Conservation (phyloP, 352 stramenopile genomes). For the Phytopythium litorale region DNA sequence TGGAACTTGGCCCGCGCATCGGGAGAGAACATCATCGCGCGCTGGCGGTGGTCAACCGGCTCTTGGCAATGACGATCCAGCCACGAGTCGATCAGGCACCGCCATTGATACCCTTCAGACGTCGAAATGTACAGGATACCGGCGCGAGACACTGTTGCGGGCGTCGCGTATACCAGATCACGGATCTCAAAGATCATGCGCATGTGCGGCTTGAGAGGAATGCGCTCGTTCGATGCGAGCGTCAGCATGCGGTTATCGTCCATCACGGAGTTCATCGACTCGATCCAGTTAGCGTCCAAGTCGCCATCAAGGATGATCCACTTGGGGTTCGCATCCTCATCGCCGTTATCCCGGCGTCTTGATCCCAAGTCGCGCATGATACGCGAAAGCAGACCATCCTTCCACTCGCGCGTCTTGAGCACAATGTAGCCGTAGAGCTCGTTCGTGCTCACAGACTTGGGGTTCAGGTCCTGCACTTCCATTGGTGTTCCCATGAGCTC, state of each 20-base stretch:
- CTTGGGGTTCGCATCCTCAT: conserved; percentile 92
- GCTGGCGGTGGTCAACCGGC: conserved; percentile 57
- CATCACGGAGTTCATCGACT: conserved; percentile 98
- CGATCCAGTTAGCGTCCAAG: conserved; percentile 97
- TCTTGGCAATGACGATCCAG: conserved; percentile 73
- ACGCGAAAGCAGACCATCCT: conserved; percentile 92
- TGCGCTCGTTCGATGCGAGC: conserved; percentile 95
- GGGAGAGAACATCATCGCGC: conserved; percentile 72
- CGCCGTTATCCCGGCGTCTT: conserved; percentile 82
- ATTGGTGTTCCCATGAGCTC: conserved; percentile 86
- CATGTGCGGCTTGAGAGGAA: conserved; percentile 96
- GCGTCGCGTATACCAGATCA: conserved; percentile 94
- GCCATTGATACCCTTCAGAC: conserved; percentile 94
- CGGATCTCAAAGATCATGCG: conserved; percentile 97
- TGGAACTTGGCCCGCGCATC: conserved; percentile 81
- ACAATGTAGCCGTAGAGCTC: conserved; percentile 97
- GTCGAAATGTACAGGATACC: conserved; percentile 97
- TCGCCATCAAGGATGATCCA: conserved; percentile 98
- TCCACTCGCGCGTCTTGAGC: conserved; percentile 95
- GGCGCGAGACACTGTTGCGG: conserved; percentile 93
- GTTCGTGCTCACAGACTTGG: conserved; percentile 95
- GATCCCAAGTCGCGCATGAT: conserved; percentile 95
- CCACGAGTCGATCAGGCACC: conserved; percentile 93
- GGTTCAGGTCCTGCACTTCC: conserved; percentile 93
- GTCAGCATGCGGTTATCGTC: conserved; percentile 97